Evolutionary conservation across 2,329 filamentous ascomycete genomes (phyloP).

Genomic region (Penicillium sp.): DNA sequence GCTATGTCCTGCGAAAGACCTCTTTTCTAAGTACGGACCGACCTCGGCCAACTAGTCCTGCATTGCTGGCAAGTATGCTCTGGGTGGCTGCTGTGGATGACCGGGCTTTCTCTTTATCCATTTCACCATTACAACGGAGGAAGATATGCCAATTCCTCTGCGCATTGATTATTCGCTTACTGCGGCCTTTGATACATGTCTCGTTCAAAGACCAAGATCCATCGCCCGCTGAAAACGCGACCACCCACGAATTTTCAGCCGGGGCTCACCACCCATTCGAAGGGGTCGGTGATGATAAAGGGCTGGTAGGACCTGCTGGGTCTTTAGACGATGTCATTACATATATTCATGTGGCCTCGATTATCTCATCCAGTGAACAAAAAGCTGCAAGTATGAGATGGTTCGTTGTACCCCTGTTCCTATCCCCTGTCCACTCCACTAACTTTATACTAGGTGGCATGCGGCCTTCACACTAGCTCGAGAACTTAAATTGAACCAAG

Average conservation of each 20-base stretch:
- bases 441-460: slow-evolving; percentile 62
- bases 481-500: slow-evolving; percentile 82
- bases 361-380: slow-evolving; percentile 90
- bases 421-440: slow-evolving; percentile 4
- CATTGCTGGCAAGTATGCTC: slow-evolving; percentile 88
- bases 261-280: slow-evolving; percentile 55
- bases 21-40: slow-evolving; percentile 81
- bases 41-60: slow-evolving; percentile 78
- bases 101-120: slow-evolving; percentile 82
- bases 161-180: slow-evolving; percentile 77
- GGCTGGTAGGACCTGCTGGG: slow-evolving; percentile 57
- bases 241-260: slow-evolving; percentile 70
- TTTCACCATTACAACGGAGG: slow-evolving; percentile 74
- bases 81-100: slow-evolving; percentile 95
- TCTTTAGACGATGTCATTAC: slow-evolving; percentile 86
- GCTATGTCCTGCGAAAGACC: slow-evolving; percentile 82
- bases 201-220: slow-evolving; percentile 54
- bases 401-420: slow-evolving; percentile 38
- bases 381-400: slow-evolving; percentile 91
- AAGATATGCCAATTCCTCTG: slow-evolving; percentile 86
- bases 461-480: slow-evolving; percentile 87
- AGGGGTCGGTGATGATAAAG: slow-evolving; percentile 57
- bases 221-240: slow-evolving; percentile 44
- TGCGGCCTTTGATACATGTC: slow-evolving; percentile 83
- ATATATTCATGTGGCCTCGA: slow-evolving; percentile 87